Evolutionary conservation across 495 filamentous ascomycete species (phyloP), one percentile per base, ranked within the genome.

Genomic region (Haplographium delicatum): DNA sequence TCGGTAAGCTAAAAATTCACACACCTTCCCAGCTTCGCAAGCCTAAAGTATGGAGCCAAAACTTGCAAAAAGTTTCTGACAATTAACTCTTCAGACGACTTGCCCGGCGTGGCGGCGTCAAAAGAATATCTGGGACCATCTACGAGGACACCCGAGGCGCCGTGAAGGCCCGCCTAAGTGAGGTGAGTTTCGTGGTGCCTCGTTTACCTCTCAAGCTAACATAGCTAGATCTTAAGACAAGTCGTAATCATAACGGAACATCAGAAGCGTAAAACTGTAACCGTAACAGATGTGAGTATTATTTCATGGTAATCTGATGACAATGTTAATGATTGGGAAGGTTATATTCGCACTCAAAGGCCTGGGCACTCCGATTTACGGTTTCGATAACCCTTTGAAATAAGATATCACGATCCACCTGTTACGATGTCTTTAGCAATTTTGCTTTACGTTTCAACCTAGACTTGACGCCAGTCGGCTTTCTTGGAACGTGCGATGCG

Each of bases 81-180:
- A n/a, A n/a, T n/a, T n/a, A n/a, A n/a, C n/a, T n/a, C n/a, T 55
- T 50, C 44, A 91, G 87, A 39, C 86, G 88, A 45, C 71, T 94
- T 3, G 88, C 88, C 4, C 79, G 88, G 1, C 80, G 88, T 15
- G 88, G 88, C 3, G 88, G 88, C 0, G 78, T 93, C 4, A 85
- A 87, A 54, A 69, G 88, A 0, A 89, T 94, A 15, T 84, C 79
- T 0, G 72, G 56, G 0, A 52, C 43, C 0, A 83, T 95, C n/a
- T 95, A 96, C 60, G 75, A 88, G 0, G 84, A 89, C 0, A 67
- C 77, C 0, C 73, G 89, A 0, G 15, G 15, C 0, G 79, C 70
- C 0, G 24, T 94, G 1, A 81, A 76, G 25, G 53, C 59, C 0
- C 69, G 73, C 1, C 62, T 91, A 0, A 58, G 70, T n/a, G 52